Conservation (phyloP, 83 land plant genomes). For the Isoetes engelmannii region DNA sequence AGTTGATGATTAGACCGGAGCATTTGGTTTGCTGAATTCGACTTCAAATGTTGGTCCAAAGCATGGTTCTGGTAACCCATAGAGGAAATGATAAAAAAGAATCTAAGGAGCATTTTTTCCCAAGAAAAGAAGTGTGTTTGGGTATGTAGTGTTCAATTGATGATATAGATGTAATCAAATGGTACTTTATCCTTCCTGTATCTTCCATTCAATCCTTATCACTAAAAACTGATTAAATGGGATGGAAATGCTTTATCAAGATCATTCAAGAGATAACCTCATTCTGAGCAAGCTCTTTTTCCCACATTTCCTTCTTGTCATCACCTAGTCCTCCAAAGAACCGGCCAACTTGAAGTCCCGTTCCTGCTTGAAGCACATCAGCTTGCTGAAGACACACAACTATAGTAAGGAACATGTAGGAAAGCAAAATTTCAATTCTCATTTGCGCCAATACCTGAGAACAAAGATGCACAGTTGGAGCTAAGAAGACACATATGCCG, state of each 20-base stretch:
- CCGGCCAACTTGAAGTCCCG: slow-evolving; percentile 24
- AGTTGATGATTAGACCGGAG: too few relatives aligned
- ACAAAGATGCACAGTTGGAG: slow-evolving; percentile 56
- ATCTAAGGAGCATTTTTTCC: too few relatives aligned
- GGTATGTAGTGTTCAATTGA: too few relatives aligned
- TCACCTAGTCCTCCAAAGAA: slow-evolving; percentile 13
- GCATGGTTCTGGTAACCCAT: too few relatives aligned
- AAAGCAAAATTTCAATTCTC: too few relatives aligned
- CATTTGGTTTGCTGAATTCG: too few relatives aligned
- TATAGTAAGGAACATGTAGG: too few relatives aligned
- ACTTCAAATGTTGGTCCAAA: too few relatives aligned
- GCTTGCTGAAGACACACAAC: slow-evolving; percentile 19
- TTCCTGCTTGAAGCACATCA: slow-evolving; percentile 7
- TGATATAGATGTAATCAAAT: too few relatives aligned
- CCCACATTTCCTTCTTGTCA: slow-evolving; percentile 21
- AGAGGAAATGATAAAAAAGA: too few relatives aligned
- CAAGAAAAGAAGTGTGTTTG: too few relatives aligned
- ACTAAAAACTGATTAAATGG: background rate
- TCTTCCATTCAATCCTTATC: background rate
- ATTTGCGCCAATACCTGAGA: slow-evolving; percentile 32
- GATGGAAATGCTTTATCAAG: background rate
- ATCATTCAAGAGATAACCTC: slow-evolving; percentile 16
- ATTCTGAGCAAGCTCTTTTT: slow-evolving; percentile 9
- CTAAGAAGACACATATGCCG: slow-evolving; percentile 51
- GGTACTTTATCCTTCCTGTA: too few relatives aligned